Percentiles rank a stretch among this genome's conserved stretches.
Conservation (phyloP, 345 rosid genomes). For the Triadica sebifera region DNA sequence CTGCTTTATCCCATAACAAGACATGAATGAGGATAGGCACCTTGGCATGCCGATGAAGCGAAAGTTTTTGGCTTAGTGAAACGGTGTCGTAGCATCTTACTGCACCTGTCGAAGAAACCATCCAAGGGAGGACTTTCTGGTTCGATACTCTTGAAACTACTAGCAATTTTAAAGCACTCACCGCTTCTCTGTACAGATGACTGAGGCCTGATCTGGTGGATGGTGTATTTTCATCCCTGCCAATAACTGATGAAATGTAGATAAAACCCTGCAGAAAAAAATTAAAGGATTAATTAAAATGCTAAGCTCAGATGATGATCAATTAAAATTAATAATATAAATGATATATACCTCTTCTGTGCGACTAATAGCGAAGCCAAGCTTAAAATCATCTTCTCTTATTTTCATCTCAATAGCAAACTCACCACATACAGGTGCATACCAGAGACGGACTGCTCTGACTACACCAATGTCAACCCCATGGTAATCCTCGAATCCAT, state of each 20-base stretch:
- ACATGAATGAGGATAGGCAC: slow-evolving; percentile 64
- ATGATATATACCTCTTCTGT: slow-evolving; percentile 87
- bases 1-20: slow-evolving; percentile 57
- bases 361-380: slow-evolving; percentile 96
- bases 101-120: slow-evolving; percentile 85
- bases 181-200: slow-evolving; percentile 60
- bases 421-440: slow-evolving; percentile 70
- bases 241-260: slow-evolving; percentile 78
- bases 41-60: slow-evolving; percentile 83
- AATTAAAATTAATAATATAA: too few relatives aligned
- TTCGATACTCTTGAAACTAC: slow-evolving; percentile 73
- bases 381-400: slow-evolving; percentile 70
- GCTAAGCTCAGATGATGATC: too few relatives aligned
- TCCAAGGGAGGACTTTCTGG: slow-evolving; percentile 93
- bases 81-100: slow-evolving; percentile 77
- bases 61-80: slow-evolving; percentile 89
- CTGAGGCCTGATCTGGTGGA: slow-evolving; percentile 78
- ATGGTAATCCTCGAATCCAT: slow-evolving; percentile 97
- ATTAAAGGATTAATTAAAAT: too few relatives aligned
- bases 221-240: slow-evolving; percentile 55
- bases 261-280: slow-evolving; percentile 69
- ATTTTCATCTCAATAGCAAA: slow-evolving; percentile 65
- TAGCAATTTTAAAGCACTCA: slow-evolving; percentile 47
- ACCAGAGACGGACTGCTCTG: slow-evolving; percentile 94
- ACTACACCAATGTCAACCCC: slow-evolving; percentile 97